Evolutionary conservation across 2,329 filamentous ascomycete genomes (phyloP), one percentile per base, ranked within the genome.

Genomic region (Lachnellula subtilissima): DNA sequence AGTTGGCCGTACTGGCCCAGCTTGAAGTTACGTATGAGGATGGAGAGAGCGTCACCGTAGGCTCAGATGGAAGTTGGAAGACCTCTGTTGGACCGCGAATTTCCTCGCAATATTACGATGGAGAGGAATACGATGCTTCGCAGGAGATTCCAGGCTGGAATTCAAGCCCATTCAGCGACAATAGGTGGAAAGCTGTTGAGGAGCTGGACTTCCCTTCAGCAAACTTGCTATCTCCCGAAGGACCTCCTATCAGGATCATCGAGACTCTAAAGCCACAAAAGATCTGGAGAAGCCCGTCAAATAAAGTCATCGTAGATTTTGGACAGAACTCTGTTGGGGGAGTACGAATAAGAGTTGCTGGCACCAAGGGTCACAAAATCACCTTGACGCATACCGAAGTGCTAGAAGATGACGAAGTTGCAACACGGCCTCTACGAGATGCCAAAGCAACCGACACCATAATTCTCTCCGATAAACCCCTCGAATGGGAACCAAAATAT

Each of bases 241-340:
- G 67, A 0, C 73, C 78, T 3, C 78, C 78, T 1, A 73, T 80
- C 0, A 69, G 74, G 14, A 64, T 67, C 4, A 68, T 67, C 0
- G 65, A 74, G 57, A 58, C 57, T 4, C 7, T 74, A 12, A 63
- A 63, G 71, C 71, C 2, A 71, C 75, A 58, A 66, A 74, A 23
- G 56, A 67, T 73, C 36, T 70, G 71, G 12, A 65, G 59, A 56
- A 64, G 73, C 0, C 68, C 71, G 0, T 73, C 74, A 0, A 75
- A 77, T 0, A 78, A 77, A 57, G 73, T 69, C 0, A 65, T 82
- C 2, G 54, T 82, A 35, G 80, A 84, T 59, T 83, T 84, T 64
- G 80, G 80, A 1, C 80, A 84, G 62, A 83, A 84, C 60, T 68
- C 84, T 0, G 80, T 83, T 0, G 82, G 81, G 1, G 73, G 73